Percentiles rank a stretch among this genome's conserved stretches.
Conservation (phyloP, 2,329 filamentous ascomycete genomes). For the Aspergillus sp. region DNA sequence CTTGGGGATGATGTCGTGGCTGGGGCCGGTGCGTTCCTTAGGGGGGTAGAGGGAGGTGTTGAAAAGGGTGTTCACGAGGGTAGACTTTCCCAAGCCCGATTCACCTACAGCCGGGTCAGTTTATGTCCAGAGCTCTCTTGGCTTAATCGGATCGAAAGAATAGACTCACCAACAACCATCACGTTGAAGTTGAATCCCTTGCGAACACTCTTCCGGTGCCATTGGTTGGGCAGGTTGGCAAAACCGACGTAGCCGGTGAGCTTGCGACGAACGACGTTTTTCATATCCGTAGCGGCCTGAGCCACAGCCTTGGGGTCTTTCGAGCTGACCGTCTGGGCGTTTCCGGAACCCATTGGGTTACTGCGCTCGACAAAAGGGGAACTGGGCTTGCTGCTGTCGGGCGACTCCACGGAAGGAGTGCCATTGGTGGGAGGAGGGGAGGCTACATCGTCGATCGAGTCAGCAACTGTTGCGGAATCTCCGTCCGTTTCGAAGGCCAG, state of each 20-base stretch:
- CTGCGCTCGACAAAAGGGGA: slow-evolving; percentile 58
- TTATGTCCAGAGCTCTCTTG: neutral
- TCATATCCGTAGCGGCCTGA: slow-evolving; percentile 64
- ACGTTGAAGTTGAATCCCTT: slow-evolving; percentile 99
- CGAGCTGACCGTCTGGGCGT: slow-evolving; percentile 60
- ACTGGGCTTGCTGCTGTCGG: slow-evolving; percentile 48
- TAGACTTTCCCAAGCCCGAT: slow-evolving; percentile 98
- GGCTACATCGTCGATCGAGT: slow-evolving; percentile 27
- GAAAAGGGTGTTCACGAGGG: slow-evolving; percentile 98
- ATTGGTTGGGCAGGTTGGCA: slow-evolving; percentile 98
- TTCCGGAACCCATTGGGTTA: slow-evolving; percentile 54
- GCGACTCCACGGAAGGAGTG: slow-evolving; percentile 34
- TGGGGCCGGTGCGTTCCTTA: slow-evolving; percentile 96
- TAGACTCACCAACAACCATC: slow-evolving; percentile 93
- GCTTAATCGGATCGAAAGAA: neutral
- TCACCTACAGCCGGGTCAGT: slow-evolving; percentile 63
- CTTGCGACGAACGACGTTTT: slow-evolving; percentile 97
- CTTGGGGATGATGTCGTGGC: slow-evolving; percentile 97
- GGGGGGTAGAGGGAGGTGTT: slow-evolving; percentile 98
- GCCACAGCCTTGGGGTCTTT: slow-evolving; percentile 61
- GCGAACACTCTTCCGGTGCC: slow-evolving; percentile 99
- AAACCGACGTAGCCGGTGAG: slow-evolving; percentile 98
- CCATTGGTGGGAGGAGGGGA: slow-evolving; percentile 32
- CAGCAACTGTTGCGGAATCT: slow-evolving; percentile 17
- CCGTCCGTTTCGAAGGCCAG: slow-evolving; percentile 9